These are phyloP conservation scores for Melaleuca alternifolia DNA, from an alignment of 345 rosid genomes.

Conservation along the genomic window DNA sequence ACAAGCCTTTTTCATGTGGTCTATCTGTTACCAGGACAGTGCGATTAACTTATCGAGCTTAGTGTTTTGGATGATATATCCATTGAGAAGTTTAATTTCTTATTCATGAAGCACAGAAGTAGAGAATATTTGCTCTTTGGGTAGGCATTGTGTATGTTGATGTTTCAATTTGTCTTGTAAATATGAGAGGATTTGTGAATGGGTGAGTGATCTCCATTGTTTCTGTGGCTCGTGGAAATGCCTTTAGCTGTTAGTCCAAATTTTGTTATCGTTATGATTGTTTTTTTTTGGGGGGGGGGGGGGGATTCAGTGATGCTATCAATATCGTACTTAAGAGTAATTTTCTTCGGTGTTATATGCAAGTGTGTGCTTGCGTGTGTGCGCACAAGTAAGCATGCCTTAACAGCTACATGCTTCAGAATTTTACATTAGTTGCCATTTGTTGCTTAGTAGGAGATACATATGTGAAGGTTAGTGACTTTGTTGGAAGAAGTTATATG, in stretches of 20 bases:
- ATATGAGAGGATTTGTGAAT: neutral
- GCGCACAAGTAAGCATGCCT: neutral
- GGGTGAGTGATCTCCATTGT: neutral
- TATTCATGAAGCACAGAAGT: neutral
- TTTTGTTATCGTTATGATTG: neutral
- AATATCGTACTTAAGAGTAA: neutral
- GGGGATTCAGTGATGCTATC: neutral
- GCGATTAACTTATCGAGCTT: neutral
- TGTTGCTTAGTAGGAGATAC: neutral
- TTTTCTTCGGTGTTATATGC: rapidly evolving
- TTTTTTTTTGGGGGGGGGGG: no score
- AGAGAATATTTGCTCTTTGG: neutral
- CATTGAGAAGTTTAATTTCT: neutral
- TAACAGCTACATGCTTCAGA: neutral
- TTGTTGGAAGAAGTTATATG: neutral
- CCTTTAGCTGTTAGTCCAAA: neutral
- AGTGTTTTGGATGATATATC: neutral
- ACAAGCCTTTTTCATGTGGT: neutral
- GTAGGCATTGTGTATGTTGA: neutral
- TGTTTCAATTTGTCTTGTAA: neutral
- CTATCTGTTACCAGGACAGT: neutral
- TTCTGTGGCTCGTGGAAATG: neutral
- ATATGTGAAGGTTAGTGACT: rapidly evolving
- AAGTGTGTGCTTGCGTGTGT: neutral
- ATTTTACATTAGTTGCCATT: neutral